Percentiles rank a stretch among this genome's conserved stretches.
Conservation (phyloP, 345 rosid genomes). For the Populus euphratica region DNA sequence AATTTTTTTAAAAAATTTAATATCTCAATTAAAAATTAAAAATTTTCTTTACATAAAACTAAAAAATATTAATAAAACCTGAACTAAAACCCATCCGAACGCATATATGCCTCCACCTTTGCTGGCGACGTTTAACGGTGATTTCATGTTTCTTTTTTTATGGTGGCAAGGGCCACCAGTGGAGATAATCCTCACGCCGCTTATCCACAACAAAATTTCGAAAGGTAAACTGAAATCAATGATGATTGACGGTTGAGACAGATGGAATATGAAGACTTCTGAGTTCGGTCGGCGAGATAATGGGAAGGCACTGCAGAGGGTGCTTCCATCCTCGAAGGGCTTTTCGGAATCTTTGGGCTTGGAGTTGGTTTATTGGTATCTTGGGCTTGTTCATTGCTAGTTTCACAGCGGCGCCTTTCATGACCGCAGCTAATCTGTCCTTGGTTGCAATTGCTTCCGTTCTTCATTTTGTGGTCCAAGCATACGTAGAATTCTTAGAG, state of each 20-base stretch:
- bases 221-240: neutral
- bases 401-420: neutral
- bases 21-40: too few species aligned
- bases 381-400: neutral
- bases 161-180: neutral
- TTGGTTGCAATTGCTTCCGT: neutral
- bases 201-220: neutral
- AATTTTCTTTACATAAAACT: too few species aligned
- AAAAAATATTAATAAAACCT: too few species aligned
- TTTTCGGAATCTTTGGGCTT: neutral
- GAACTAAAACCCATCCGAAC: too few species aligned
- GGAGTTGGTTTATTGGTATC: neutral
- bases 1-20: too few species aligned
- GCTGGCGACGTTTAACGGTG: too few species aligned
- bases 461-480: too few species aligned
- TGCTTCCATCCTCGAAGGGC: neutral
- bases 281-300: neutral
- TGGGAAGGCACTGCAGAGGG: neutral
- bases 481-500: too few species aligned
- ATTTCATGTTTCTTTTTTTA: too few species aligned
- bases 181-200: neutral
- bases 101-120: too few species aligned
- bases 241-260: neutral
- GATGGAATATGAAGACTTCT: too few species aligned
- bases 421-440: neutral